Base-by-base conservation (phyloP, 768 basidiomycete genomes). In the Heimioporus sp. region DNA sequence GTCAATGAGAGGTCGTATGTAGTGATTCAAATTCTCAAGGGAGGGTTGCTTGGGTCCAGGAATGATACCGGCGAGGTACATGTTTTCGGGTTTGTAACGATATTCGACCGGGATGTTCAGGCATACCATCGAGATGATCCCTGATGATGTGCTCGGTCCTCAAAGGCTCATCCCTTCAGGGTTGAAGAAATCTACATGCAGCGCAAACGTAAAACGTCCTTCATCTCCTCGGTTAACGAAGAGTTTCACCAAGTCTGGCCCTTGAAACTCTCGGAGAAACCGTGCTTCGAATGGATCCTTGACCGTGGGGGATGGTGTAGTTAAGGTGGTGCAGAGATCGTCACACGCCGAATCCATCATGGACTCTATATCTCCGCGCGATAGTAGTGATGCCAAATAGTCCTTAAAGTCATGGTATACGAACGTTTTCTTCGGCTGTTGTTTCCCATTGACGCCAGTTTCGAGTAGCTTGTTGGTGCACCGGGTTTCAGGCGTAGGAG, bases 101-200 rank as follows among this genome's bases (percentile, higher is more conserved):
- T 60, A 57, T 19, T 38, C n/a, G 28, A 53, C 37, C 0, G 43
- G 74, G 0, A 78, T 62, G 43, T 76, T 76, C 2, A 61, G 34
- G 13, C 54, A 63, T 2, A 54, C 51, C 40, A 51, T 52, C 0
- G 54, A 62, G 3, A 62, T 57, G 2, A 60, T 55, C 5, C 58
- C 46, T 0, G 44, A 52, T 0, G 69, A 74, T 0, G 56, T 48
- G 9, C 50, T 55, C 21, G 68, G 68, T 3, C 70, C 68, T 1
- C 57, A 49, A 2, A 47, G 11, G 13, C 54, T 64, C 55, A 68
- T 72, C 0, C 58, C 58, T 12, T 58, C 51, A 0, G 69, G 67
- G 47, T 75, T 73, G 62, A 74, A 74, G 41, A 61, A 71, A 49
- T 77, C 70, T 11, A 71, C 44, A 19, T 60, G 52, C 0, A 76